Evolutionary conservation across 192 early-diverging fungal genomes (phyloP), one percentile per base, ranked within the genome.

Genomic region (Diversispora epigaea): DNA sequence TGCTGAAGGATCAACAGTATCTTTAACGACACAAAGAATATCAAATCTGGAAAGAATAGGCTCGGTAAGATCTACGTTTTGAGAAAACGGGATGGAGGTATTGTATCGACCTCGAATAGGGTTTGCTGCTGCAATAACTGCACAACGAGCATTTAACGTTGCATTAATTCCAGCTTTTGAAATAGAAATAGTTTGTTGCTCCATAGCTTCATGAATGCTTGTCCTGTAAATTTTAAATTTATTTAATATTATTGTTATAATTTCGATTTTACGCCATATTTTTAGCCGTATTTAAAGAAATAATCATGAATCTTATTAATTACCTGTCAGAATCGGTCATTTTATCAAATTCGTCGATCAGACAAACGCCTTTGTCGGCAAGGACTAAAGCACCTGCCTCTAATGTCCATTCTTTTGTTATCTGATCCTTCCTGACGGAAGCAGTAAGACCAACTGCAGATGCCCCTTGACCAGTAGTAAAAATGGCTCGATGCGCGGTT

Each of bases 11-110:
- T 99, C 93, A 57, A 95, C 91, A 60, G 87, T 87, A 83, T 99
- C 97, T 74, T 94, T 89, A 39, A 99, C 96, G 9, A 99, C 97
- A 78, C 95, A 97, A 1, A 99, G 87, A 3, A 96, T 88, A 83
- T 99, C 97, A 73, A 99, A 99, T 79, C 97, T 96, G 25, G 97
- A 99, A 76, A 99, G 77, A 77, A 99, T 99, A 17, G 97, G 97
- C 77, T 99, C 97, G 0, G 97, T 99, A 74, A 99, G 83, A 80
- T 99, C 95, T 21, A 99, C 97, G 77, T 99, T 99, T 80, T 95
- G 91, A 46, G 94, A 94, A 71, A 99, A 96, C 0, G 96, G 91
- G 21, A 97, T 87, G 50, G 92, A 90, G n/a, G 93, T 86, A 72
- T 93, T 92, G 82, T 95, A 95, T 50, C 93, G 89, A 58, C 93